Conservation (phyloP, 2,329 filamentous ascomycete genomes). For the Colletotrichum sp. region DNA sequence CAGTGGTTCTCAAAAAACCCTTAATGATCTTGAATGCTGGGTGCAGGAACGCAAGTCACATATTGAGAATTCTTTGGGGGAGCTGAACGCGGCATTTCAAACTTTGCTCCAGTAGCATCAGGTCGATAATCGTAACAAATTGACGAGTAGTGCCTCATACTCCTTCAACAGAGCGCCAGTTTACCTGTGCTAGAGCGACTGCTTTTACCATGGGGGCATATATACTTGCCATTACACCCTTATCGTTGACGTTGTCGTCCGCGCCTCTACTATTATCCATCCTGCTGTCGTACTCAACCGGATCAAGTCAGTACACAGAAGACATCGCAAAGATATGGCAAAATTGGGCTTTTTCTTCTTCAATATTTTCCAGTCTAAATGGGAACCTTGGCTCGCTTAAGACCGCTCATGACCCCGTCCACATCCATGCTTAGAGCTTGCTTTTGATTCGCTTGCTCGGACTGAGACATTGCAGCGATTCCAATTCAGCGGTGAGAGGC, state of each 20-base stretch:
- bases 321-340: rapidly evolving
- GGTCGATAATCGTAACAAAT: not conserved
- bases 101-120: not conserved
- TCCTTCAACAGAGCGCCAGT: not conserved
- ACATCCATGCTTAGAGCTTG: not conserved
- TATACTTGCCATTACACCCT: not conserved
- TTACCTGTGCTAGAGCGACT: not conserved
- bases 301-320: not conserved
- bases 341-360: not conserved
- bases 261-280: not conserved
- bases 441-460: not conserved
- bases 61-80: not conserved
- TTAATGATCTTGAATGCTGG: not conserved
- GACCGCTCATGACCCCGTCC: not conserved
- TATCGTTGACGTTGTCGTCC: not conserved
- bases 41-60: not conserved
- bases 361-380: not conserved
- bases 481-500: not conserved
- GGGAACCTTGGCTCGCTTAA: not conserved
- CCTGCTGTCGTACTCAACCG: not conserved
- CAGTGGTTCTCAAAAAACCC: not conserved
- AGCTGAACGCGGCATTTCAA: not conserved
- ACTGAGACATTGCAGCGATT: not conserved
- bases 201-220: not conserved
- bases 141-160: not conserved